Evolutionary conservation across 768 basidiomycete species (phyloP).

Genomic region (Heimioporus sp.): DNA sequence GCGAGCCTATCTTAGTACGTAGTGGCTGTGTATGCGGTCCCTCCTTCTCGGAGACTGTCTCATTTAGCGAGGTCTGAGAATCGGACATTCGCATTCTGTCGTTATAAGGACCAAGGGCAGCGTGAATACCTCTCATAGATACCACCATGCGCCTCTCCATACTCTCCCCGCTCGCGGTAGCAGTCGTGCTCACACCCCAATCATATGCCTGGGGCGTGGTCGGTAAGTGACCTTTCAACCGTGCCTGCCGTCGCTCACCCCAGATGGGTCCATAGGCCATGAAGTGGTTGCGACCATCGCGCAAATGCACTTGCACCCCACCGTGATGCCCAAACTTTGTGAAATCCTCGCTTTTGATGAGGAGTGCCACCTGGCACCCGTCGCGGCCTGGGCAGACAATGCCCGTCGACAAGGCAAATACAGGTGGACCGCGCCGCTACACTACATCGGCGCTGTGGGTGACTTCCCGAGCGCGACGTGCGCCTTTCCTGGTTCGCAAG

Average conservation of each 20-base stretch:
- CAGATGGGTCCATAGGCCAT: slow-evolving; percentile 53
- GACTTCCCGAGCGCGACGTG: slow-evolving; percentile 81
- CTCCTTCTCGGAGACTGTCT: background rate
- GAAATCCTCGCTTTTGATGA: slow-evolving; percentile 55
- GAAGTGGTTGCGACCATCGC: slow-evolving; percentile 94
- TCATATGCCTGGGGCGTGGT: slow-evolving; percentile 41
- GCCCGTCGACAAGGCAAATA: slow-evolving; percentile 49
- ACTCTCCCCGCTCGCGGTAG: slow-evolving; percentile 11
- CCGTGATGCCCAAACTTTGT: slow-evolving; percentile 63
- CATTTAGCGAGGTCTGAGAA: slow-evolving; percentile 13
- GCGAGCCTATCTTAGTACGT: background rate
- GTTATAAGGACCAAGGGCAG: too few species aligned
- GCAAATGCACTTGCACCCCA: slow-evolving; percentile 83
- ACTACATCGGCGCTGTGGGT: slow-evolving; percentile 70
- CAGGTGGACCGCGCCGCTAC: slow-evolving; percentile 71
- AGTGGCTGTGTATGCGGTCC: slow-evolving; percentile 9
- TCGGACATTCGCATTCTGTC: background rate
- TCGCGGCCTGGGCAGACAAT: slow-evolving; percentile 89
- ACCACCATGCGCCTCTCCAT: slow-evolving; percentile 22
- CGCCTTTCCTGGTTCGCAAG: slow-evolving; percentile 68
- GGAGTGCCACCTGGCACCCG: slow-evolving; percentile 75
- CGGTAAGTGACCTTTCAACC: slow-evolving; percentile 20
- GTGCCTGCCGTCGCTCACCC: background rate
- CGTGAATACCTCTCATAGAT: slow-evolving; percentile 5
- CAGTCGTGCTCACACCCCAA: slow-evolving; percentile 23